phyloP scores from a whole-genome alignment of 2,329 filamentous ascomycete genomes.

The Pezicula rhizophila region DNA sequence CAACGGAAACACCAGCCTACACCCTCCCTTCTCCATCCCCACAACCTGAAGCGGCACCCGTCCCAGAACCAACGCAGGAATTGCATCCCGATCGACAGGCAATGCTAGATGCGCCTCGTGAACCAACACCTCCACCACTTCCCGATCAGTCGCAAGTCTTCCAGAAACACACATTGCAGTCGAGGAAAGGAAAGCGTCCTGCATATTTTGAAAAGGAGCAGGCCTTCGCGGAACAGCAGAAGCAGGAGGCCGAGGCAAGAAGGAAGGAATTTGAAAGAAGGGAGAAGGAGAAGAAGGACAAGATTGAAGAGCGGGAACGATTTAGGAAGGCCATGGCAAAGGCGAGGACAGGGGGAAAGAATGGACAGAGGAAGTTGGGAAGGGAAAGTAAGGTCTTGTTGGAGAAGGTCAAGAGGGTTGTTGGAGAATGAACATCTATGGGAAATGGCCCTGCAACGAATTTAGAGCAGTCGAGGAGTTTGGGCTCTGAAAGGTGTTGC shows the following conservation, averaged over 20 bases:
- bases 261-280: conserved; percentile 43
- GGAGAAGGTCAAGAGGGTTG: conserved; percentile 51
- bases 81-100: conserved; percentile 56
- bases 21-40: conserved; percentile 2
- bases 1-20: conserved; percentile 11
- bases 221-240: conserved; percentile 36
- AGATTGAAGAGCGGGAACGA: conserved; percentile 53
- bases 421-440: conserved; percentile 17
- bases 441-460: not conserved
- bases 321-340: conserved; percentile 41
- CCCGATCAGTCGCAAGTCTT: conserved; percentile 4
- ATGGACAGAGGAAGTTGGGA: conserved; percentile 63
- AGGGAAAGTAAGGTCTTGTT: conserved; percentile 62
- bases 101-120: conserved; percentile 43
- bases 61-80: conserved; percentile 33
- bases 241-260: conserved; percentile 49
- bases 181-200: conserved; percentile 13
- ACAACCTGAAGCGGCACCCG: conserved; percentile 6
- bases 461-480: not conserved
- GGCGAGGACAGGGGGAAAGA: conserved; percentile 46
- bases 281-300: conserved; percentile 45
- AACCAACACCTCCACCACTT: conserved; percentile 8
- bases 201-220: conserved; percentile 31
- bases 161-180: conserved; percentile 1
- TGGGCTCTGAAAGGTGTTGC: too few species aligned